Evolutionary conservation across 495 filamentous ascomycete genomes (phyloP).

Genomic region (Evernia prunastri): DNA sequence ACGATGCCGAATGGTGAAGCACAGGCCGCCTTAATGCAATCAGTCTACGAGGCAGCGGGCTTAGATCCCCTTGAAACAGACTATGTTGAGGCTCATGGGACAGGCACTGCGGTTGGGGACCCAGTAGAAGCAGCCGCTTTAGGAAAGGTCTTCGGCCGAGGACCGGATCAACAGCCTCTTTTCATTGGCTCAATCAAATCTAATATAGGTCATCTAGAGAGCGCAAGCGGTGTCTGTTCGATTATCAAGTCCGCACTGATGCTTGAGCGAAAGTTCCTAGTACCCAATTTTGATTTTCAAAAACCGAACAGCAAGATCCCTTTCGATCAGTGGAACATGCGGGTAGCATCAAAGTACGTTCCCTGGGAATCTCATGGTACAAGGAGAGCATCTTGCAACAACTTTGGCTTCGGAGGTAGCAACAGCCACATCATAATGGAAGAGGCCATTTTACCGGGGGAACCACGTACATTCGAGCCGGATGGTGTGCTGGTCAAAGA

Average conservation of each 20-base stretch:
- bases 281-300: constrained; percentile 47
- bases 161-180: constrained; percentile 13
- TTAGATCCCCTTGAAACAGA: constrained; percentile 34
- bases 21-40: constrained; percentile 37
- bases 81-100: constrained; percentile 36
- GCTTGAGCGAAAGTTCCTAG: constrained; percentile 43
- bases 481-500: too few relatives aligned
- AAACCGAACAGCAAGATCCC: constrained; percentile 11
- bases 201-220: constrained; percentile 49
- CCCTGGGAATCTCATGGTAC: neutral
- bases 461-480: too few relatives aligned
- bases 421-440: constrained; percentile 31
- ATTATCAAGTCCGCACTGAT: constrained; percentile 51
- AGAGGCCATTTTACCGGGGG: constrained; percentile 26
- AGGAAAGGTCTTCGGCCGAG: neutral
- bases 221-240: constrained; percentile 47
- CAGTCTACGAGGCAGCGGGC: constrained; percentile 35
- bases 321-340: too few relatives aligned
- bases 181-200: constrained; percentile 45
- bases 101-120: constrained; percentile 9
- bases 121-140: constrained; percentile 20
- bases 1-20: constrained; percentile 35
- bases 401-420: constrained; percentile 54
- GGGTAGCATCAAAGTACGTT: too few relatives aligned
- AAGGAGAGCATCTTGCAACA: constrained; percentile 51